These are phyloP conservation scores for Tolypocladium endophyticum DNA, from an alignment of 2,329 filamentous ascomycete genomes.

Conservation along the genomic window DNA sequence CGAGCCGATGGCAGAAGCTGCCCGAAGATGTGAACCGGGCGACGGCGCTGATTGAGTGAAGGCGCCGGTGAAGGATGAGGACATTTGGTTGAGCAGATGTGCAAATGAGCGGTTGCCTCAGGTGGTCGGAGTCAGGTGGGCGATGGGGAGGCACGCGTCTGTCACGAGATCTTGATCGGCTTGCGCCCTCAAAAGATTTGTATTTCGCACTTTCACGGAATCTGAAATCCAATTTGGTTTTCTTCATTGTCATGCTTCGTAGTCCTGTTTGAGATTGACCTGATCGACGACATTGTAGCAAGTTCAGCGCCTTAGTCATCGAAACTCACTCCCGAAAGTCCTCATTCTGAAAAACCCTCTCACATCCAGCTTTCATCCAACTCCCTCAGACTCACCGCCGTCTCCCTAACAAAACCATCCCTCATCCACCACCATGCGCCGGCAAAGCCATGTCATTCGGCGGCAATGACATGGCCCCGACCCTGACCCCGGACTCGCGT, in stretches of 20 bases:
- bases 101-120: background rate
- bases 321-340: background rate
- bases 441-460: constrained; percentile 22
- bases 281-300: background rate
- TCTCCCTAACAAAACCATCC: background rate
- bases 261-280: background rate
- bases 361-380: background rate
- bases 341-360: background rate
- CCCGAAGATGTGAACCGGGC: constrained; percentile 3
- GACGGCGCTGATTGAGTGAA: background rate
- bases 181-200: background rate
- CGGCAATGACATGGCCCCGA: constrained; percentile 18
- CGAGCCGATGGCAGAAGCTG: constrained; percentile 15
- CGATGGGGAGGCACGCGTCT: background rate
- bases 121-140: background rate
- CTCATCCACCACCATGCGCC: constrained; percentile 16
- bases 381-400: background rate
- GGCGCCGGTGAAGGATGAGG: background rate
- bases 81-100: background rate
- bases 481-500: constrained; percentile 15
- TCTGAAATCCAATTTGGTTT: background rate
- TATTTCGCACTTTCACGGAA: background rate
- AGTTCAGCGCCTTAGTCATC: background rate
- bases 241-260: background rate
- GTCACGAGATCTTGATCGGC: background rate